Conservation (phyloP, 2,329 filamentous ascomycete species). For the Apiospora aurea region DNA sequence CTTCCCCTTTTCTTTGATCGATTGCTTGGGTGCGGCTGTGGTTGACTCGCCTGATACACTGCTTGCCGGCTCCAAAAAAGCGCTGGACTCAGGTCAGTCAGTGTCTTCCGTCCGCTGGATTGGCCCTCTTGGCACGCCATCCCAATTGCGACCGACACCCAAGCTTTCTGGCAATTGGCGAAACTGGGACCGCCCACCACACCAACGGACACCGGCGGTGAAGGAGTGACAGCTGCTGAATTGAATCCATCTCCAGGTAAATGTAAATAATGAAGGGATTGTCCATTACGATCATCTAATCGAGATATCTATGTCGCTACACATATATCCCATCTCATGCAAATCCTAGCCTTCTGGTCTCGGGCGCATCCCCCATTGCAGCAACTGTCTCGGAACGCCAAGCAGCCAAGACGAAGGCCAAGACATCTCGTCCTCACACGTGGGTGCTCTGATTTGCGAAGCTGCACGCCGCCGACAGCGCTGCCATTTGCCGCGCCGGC, state of each 20-base stretch:
- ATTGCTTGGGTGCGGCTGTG: neutral
- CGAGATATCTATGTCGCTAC: neutral
- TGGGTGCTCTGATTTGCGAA: conserved; percentile 9
- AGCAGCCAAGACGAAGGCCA: conserved; percentile 1
- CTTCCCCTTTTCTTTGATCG: neutral
- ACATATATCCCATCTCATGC: neutral
- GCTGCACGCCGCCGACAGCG: neutral
- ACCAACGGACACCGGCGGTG: conserved; percentile 8
- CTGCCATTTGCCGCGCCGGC: neutral
- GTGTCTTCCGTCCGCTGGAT: neutral
- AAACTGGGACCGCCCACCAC: neutral
- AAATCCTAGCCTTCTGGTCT: neutral
- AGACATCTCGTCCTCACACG: neutral
- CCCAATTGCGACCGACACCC: conserved; percentile 5
- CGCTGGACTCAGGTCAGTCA: neutral
- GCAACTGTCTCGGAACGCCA: conserved; percentile 10
- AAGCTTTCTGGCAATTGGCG: neutral
- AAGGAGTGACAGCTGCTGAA: neutral
- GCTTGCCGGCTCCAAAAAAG: neutral
- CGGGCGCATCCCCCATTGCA: neutral
- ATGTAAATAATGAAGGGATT: neutral
- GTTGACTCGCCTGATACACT: neutral
- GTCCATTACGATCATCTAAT: neutral
- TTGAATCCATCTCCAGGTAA: neutral
- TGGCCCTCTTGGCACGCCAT: neutral